phyloP scores from a whole-genome alignment of 2,329 filamentous ascomycete genomes.

The Arthroderma sp. region DNA sequence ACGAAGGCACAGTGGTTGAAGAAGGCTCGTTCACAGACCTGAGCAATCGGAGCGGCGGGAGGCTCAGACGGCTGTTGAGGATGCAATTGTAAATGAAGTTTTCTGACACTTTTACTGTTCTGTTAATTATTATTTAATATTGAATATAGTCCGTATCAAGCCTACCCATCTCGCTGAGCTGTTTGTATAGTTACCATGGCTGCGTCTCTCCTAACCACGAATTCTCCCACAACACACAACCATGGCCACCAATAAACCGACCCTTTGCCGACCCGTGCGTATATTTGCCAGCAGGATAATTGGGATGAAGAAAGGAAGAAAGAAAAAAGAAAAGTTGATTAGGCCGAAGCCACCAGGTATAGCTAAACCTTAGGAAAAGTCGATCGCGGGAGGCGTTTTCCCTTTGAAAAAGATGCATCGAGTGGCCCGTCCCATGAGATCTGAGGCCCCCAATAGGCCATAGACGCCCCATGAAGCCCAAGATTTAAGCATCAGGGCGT shows the following conservation, averaged over 20 bases:
- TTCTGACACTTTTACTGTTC: too few relatives aligned
- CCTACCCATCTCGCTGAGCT: too few relatives aligned
- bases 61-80: conserved; percentile 33
- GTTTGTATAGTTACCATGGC: too few relatives aligned
- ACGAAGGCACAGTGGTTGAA: conserved; percentile 55
- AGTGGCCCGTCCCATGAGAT: background rate
- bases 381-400: background rate
- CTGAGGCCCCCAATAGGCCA: background rate
- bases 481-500: background rate
- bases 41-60: conserved; percentile 31
- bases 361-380: background rate
- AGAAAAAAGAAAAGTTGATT: background rate
- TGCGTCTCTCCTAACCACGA: too few relatives aligned
- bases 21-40: conserved; percentile 59
- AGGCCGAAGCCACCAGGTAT: background rate
- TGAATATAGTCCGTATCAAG: too few relatives aligned
- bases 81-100: conserved; percentile 21
- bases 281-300: too few relatives aligned
- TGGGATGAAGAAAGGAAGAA: background rate
- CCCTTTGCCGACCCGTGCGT: background rate
- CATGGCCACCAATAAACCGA: background rate
- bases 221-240: too few relatives aligned
- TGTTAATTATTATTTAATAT: background rate
- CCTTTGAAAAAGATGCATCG: background rate
- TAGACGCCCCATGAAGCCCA: too few relatives aligned